These are phyloP conservation scores for Pugionium dolabratum DNA, from an alignment of 345 rosid species.

Conservation along the genomic window DNA sequence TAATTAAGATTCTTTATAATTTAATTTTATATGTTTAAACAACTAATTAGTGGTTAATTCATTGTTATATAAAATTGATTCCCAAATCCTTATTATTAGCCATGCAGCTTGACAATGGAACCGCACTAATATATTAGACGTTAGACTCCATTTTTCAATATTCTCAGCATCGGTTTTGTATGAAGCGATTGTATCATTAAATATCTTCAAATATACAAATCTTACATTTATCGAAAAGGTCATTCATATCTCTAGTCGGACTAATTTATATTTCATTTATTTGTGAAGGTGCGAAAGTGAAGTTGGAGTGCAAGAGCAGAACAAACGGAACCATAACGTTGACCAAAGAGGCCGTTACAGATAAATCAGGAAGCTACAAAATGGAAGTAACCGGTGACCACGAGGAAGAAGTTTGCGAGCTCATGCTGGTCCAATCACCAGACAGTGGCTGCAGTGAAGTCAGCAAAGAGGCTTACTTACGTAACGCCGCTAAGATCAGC, in stretches of 20 bases:
- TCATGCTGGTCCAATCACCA: conserved; percentile 45
- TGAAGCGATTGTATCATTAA: too few species aligned
- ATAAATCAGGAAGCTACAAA: conserved; percentile 49
- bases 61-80: too few species aligned
- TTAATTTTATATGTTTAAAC: background rate
- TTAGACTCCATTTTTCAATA: too few species aligned
- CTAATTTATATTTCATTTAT: background rate
- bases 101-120: too few species aligned
- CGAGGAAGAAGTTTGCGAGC: conserved; percentile 62
- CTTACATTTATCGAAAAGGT: too few species aligned
- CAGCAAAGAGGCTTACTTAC: conserved; percentile 35
- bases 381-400: conserved; percentile 58
- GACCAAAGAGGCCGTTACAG: conserved; percentile 47
- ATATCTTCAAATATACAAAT: too few species aligned
- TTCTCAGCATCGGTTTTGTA: too few species aligned
- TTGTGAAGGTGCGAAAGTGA: conserved; percentile 53
- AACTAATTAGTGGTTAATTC: background rate
- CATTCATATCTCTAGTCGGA: too few species aligned
- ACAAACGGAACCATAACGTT: conserved; percentile 42
- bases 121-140: too few species aligned
- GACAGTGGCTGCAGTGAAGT: conserved; percentile 51
- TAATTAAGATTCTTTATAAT: background rate
- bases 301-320: conserved; percentile 54
- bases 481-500: conserved; percentile 50
- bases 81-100: background rate